phyloP scores from a whole-genome alignment of 805 yeast species.

The Ascoidea asiatica region DNA sequence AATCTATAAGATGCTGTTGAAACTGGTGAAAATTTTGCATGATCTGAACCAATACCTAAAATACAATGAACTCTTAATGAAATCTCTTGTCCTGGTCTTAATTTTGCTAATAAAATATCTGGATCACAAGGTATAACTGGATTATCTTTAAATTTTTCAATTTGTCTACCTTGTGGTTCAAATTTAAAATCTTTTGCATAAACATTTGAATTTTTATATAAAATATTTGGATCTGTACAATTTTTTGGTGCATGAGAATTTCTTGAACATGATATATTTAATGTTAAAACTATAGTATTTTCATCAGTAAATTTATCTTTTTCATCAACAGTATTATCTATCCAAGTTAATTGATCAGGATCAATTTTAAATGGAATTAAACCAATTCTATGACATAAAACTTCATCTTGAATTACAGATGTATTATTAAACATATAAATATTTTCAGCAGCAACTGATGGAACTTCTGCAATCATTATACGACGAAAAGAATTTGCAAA shows the following conservation, averaged over 20 bases:
- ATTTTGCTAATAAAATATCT: constrained; percentile 77
- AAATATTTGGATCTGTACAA: constrained; percentile 67
- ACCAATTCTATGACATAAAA: constrained; percentile 90
- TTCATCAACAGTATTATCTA: constrained; percentile 50
- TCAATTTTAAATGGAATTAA: constrained; percentile 80
- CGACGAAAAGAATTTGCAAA: constrained; percentile 94
- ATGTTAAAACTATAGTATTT: constrained; percentile 75
- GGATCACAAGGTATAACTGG: constrained; percentile 79
- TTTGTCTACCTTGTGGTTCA: constrained; percentile 85
- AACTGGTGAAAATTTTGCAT: constrained; percentile 96
- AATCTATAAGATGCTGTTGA: constrained; percentile 92
- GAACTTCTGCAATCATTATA: constrained; percentile 94
- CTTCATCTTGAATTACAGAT: constrained; percentile 95
- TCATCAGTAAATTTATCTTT: constrained; percentile 69
- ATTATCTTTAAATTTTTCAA: constrained; percentile 46
- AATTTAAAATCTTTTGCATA: constrained; percentile 84
- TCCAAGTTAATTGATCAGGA: constrained; percentile 83
- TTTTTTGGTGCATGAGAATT: constrained; percentile 74
- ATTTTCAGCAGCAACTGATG: constrained; percentile 89
- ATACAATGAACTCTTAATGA: constrained; percentile 81
- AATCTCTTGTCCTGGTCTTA: constrained; percentile 96
- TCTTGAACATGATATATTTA: constrained; percentile 73
- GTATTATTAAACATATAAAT: constrained; percentile 89
- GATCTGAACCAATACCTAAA: constrained; percentile 86
- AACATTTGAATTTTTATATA: constrained; percentile 73